Base-by-base conservation (phyloP, 2,329 filamentous ascomycete species). In the Colletotrichum caudatum region DNA sequence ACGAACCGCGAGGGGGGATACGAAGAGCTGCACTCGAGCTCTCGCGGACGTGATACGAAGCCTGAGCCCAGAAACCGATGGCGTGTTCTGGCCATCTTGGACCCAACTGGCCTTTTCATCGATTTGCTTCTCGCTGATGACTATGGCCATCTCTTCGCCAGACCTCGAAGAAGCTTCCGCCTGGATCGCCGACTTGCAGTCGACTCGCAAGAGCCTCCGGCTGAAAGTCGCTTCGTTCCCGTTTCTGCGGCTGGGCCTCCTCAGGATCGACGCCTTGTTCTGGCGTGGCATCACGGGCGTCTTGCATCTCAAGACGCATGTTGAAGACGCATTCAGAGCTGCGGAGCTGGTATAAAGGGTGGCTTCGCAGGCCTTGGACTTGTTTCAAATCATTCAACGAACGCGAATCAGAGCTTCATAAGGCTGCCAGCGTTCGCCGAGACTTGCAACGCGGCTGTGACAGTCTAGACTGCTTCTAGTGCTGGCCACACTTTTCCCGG, bases 401-500 rank as follows among this genome's bases (percentile, higher is more conserved):
- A 51, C 11, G 23, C 1, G 18, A 35, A 35, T 46, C 11, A 12
- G 20, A 56, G 61, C 23, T 54, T 54, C 20, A 33, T 8, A 5
- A 16, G 33, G 18, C 8, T 20, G 16, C 18, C 33, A 20, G 8
- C 18, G 8, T 29, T 3, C 7, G 18, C 23, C 9, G 59, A n/a
- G 11, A 16, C 18, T 3, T 18, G 18, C 5, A 81, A 61, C 8
- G 80, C 29, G 54, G 79, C 76, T 7, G 80, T 77, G 1, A 77
- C 76, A 16, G 72, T 69, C n/a, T 64, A 59, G 12, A 82, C 80
- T 0, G 81, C 78, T 46, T 82, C 81, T 26, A 79, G 20, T 0
- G 82, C 5, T 29, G 29, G 29, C 80, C 81, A 82, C 82, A 7
- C 80, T 81, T 50, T 80, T 82, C 5, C 81, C 81, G 4, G 84